Evolutionary conservation across 306 rosid species (phyloP), one percentile per base, ranked within the genome.

Genomic region (Quercus bicolor): DNA sequence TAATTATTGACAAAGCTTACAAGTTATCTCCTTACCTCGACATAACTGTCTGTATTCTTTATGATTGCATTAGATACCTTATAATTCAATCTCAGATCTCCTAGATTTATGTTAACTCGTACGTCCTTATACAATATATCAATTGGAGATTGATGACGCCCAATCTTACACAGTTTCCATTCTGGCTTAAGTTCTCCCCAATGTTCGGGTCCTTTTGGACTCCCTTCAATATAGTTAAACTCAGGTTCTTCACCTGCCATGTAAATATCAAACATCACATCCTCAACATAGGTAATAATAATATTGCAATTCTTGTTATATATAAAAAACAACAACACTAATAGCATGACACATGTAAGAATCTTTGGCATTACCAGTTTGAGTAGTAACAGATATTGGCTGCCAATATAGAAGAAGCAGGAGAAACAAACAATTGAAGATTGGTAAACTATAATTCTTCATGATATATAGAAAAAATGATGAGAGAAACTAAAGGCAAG

Each of bases 11-110:
- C 34, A 33, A 33, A 33, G 34, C 34, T 33, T 33, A 33, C 5
- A 43, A 43, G 3, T 6, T 43, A 43, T 43, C 48, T 43, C 19
- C 59, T 55, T 55, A 55, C 84, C 83, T 6, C 77, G 6, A 33
- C 57, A 80, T 56, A 45, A 68, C 10, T 93, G 55, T 93, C 95
- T 82, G 93, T 84, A 61, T 92, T 92, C 77, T 56, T 74, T 43
- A 87, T 5, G 7, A 81, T 86, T 6, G 92, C 93, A 64, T 90
- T 84, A 9, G 85, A 77, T 11, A 87, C 76, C 21, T 73, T 81
- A 29, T 92, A 89, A 15, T 13, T 31, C 24, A 45, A 85, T 53
- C 48, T 81, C 0, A 92, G 56, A 59, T 75, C 53, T 21, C 86
- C 88, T 26, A 79, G 76, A 11, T 73, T 73, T 11, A 84, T 82